A percentile compares a stretch with the other conserved stretches of the same genome.
Evolutionary conservation across 2,329 filamentous ascomycete species (phyloP).

Genomic region (Aspergillus sp.): DNA sequence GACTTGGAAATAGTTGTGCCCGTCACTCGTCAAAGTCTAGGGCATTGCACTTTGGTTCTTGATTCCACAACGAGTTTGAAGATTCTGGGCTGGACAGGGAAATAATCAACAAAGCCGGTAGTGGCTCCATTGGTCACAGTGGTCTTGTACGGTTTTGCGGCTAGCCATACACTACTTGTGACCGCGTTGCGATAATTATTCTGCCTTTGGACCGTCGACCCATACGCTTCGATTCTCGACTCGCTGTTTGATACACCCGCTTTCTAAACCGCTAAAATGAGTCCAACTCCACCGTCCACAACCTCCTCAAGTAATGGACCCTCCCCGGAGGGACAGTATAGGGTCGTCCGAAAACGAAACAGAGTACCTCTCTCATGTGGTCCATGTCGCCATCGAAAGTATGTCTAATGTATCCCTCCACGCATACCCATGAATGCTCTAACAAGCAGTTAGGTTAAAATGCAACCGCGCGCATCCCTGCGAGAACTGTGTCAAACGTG

Average conservation of each 20-base stretch:
- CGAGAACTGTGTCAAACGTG: slow-evolving; percentile 91
- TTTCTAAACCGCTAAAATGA: slow-evolving; percentile 27
- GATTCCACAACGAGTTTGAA: slow-evolving; percentile 2
- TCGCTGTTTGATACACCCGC: too few species aligned
- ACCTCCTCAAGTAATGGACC: slow-evolving; percentile 71
- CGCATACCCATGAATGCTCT: slow-evolving; percentile 10
- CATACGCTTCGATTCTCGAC: neutral
- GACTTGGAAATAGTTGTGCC: neutral
- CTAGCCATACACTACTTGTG: neutral
- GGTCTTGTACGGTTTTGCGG: neutral
- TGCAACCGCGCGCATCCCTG: slow-evolving; percentile 90
- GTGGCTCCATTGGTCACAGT: neutral
- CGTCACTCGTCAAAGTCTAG: neutral
- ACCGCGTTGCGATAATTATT: neutral
- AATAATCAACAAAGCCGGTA: neutral
- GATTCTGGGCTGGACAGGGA: neutral
- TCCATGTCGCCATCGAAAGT: slow-evolving; percentile 91
- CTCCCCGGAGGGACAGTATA: slow-evolving; percentile 82
- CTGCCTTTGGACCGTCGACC: neutral
- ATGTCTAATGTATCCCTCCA: slow-evolving; percentile 35
- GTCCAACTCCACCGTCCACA: slow-evolving; percentile 51
- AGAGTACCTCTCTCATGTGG: slow-evolving; percentile 88
- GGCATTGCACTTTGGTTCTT: neutral
- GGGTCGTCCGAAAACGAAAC: slow-evolving; percentile 88
- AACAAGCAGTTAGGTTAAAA: slow-evolving; percentile 62